phyloP scores from a whole-genome alignment of 805 yeast species.

The Candida ponderosae region DNA sequence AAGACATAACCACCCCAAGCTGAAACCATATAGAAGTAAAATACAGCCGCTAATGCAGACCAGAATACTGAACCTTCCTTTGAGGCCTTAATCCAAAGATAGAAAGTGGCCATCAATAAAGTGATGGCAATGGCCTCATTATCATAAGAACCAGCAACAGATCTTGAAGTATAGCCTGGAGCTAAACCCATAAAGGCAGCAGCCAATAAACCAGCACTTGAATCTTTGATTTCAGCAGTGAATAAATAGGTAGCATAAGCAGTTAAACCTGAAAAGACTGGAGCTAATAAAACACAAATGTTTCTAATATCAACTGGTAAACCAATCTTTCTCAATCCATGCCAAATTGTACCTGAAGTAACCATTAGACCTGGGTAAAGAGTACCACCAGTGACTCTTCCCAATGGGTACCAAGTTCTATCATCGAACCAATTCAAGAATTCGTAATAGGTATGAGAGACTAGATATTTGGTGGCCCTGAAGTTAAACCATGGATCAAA shows the following conservation, averaged over 20 bases:
- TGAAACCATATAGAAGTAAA: constrained; percentile 96
- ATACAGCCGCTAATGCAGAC: constrained; percentile 76
- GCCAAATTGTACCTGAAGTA: constrained; percentile 88
- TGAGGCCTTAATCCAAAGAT: constrained; percentile 90
- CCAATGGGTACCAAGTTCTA: constrained; percentile 98
- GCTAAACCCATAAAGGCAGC: constrained; percentile 96
- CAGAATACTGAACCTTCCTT: constrained; percentile 84
- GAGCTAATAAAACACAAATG: constrained; percentile 92
- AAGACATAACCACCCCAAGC: constrained; percentile 99
- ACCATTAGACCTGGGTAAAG: constrained; percentile 98
- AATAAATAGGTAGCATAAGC: constrained; percentile 84
- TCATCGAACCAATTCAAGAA: constrained; percentile 98
- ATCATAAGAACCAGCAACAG: constrained; percentile 98
- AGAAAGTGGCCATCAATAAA: constrained; percentile 89
- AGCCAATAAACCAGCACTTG: constrained; percentile 83
- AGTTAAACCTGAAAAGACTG: constrained; percentile 90
- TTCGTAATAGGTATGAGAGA: constrained; percentile 75
- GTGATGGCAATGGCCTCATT: constrained; percentile 99
- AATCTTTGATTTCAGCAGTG: constrained; percentile 84
- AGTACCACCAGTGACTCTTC: constrained; percentile 98
- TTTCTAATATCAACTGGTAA: constrained; percentile 92
- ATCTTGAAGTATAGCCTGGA: constrained; percentile 96
- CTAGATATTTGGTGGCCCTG: constrained; percentile 91
- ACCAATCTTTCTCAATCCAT: constrained; percentile 50
- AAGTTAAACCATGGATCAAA: constrained; percentile 96